phyloP scores from a whole-genome alignment of 495 filamentous ascomycete genomes.

The Neurospora sp. region DNA sequence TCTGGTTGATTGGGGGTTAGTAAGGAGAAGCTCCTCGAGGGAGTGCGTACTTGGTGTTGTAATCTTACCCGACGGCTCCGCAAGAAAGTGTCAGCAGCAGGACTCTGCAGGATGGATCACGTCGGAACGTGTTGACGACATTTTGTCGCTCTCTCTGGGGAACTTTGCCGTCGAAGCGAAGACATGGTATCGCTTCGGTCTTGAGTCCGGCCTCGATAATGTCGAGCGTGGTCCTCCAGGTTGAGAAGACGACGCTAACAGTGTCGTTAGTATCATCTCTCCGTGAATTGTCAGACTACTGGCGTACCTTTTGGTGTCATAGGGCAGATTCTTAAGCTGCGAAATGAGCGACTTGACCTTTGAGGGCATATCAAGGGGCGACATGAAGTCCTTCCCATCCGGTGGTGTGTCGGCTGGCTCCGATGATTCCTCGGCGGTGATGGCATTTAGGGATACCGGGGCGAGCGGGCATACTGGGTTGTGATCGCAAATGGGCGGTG shows the following conservation, averaged over 20 bases:
- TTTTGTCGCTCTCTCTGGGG: slow-evolving; percentile 23
- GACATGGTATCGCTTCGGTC: slow-evolving; percentile 15
- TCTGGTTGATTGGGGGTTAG: slow-evolving; percentile 6
- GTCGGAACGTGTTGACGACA: slow-evolving; percentile 23
- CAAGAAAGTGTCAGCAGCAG: slow-evolving; percentile 32
- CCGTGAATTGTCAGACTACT: neutral
- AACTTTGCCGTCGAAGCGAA: slow-evolving; percentile 37
- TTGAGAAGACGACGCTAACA: slow-evolving; percentile 35
- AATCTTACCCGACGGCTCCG: slow-evolving; percentile 30
- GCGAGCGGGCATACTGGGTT: slow-evolving; percentile 10
- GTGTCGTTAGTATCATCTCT: neutral
- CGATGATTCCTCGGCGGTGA: neutral
- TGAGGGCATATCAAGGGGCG: slow-evolving; percentile 6
- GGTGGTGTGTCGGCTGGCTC: neutral
- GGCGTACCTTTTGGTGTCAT: slow-evolving; percentile 19
- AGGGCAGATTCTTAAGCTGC: slow-evolving; percentile 6
- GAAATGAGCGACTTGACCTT: slow-evolving; percentile 20
- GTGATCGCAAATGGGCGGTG: slow-evolving; percentile 16
- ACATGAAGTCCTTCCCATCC: slow-evolving; percentile 5
- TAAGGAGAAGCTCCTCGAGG: neutral
- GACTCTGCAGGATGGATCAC: slow-evolving; percentile 19
- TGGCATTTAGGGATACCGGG: slow-evolving; percentile 8
- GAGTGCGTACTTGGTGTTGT: too few relatives aligned
- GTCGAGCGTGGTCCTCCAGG: slow-evolving; percentile 36
- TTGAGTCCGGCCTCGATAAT: slow-evolving; percentile 26